A percentile compares a stretch with the other conserved stretches of the same genome.
These are phyloP conservation scores for Penicillium sp. DNA, from an alignment of 2,329 filamentous ascomycete species.

Conservation along the genomic window DNA sequence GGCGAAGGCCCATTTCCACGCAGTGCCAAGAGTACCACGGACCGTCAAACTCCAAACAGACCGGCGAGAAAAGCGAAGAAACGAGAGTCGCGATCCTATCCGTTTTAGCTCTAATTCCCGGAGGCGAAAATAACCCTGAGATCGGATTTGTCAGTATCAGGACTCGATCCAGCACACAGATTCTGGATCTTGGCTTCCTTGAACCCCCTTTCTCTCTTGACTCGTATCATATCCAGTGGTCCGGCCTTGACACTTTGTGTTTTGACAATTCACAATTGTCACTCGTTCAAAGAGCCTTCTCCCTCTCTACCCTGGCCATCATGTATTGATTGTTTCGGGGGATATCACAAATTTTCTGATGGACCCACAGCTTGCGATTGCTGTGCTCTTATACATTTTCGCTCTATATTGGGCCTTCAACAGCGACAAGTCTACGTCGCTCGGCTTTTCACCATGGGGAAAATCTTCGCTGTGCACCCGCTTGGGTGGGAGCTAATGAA, in stretches of 20 bases:
- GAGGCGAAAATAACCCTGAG: constrained; percentile 3
- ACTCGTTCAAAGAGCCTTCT: background rate
- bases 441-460: constrained; percentile 22
- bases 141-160: constrained; percentile 1
- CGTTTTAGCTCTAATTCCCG: constrained; percentile 1
- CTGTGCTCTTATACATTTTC: constrained; percentile 1
- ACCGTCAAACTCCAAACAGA: background rate
- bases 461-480: constrained; percentile 29
- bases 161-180: background rate
- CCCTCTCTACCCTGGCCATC: background rate
- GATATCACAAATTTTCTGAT: background rate
- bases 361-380: constrained; percentile 2
- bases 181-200: background rate
- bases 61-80: constrained; percentile 12
- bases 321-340: background rate
- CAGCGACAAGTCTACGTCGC: no score
- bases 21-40: constrained; percentile 7
- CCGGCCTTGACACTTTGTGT: background rate
- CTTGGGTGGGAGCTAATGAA: constrained; percentile 39
- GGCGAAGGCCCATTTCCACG: constrained; percentile 2
- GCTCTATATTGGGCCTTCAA: background rate
- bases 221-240: constrained; percentile 1
- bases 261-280: background rate
- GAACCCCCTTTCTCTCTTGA: background rate
- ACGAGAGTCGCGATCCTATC: constrained; percentile 10